These are phyloP conservation scores for Neopestalotiopsis sp. DNA, from an alignment of 2,329 filamentous ascomycete genomes.

Conservation along the genomic window DNA sequence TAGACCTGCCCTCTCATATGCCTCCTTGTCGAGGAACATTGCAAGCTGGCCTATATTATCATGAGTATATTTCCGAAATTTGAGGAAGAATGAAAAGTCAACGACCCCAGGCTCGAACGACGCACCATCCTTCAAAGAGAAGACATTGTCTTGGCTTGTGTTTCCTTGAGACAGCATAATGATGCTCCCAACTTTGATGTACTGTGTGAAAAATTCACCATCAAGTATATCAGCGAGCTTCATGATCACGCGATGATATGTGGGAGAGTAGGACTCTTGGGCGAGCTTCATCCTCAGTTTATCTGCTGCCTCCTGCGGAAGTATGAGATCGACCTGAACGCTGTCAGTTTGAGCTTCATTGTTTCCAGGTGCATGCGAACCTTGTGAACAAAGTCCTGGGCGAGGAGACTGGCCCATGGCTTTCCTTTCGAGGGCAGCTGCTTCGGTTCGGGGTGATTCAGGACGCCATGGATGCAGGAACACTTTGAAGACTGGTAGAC, in stretches of 20 bases:
- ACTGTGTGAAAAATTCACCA: slow-evolving; percentile 79
- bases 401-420: slow-evolving; percentile 74
- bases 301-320: slow-evolving; percentile 69
- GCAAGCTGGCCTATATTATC: slow-evolving; percentile 65
- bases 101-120: neutral
- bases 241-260: slow-evolving; percentile 75
- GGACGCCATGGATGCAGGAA: slow-evolving; percentile 72
- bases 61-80: neutral
- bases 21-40: slow-evolving; percentile 80
- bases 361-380: slow-evolving; percentile 43
- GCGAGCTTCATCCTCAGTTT: slow-evolving; percentile 59
- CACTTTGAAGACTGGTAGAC: slow-evolving; percentile 70
- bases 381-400: slow-evolving; percentile 72
- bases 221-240: slow-evolving; percentile 74
- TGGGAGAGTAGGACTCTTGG: slow-evolving; percentile 38
- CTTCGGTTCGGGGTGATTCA: slow-evolving; percentile 73
- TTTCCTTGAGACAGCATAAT: slow-evolving; percentile 84
- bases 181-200: slow-evolving; percentile 82
- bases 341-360: neutral
- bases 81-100: neutral
- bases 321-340: slow-evolving; percentile 70
- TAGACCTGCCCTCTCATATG: slow-evolving; percentile 83
- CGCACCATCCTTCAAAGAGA: slow-evolving; percentile 72
- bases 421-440: slow-evolving; percentile 75
- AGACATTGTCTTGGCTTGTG: slow-evolving; percentile 72